Conservation (phyloP, 1,284 basidiomycete species). For the Irpex sp. region DNA sequence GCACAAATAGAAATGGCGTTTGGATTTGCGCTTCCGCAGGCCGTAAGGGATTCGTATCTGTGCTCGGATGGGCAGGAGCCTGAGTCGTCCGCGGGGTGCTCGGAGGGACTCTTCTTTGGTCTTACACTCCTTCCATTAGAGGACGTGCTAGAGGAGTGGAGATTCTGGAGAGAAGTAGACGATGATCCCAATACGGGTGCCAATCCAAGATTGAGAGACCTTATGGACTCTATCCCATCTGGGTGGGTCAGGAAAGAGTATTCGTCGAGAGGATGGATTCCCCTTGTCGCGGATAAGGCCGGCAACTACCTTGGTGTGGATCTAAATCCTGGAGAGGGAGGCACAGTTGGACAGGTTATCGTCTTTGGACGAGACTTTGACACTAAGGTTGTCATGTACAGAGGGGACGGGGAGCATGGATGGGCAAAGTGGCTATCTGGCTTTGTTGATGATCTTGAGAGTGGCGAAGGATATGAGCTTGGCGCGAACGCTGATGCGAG, state of each 20-base stretch:
- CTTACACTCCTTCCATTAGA: slow-evolving; percentile 83
- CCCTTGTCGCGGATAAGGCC: slow-evolving; percentile 87
- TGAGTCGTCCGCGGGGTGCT: slow-evolving; percentile 78
- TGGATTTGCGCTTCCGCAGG: slow-evolving; percentile 73
- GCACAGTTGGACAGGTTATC: slow-evolving; percentile 89
- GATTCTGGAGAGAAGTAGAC: slow-evolving; percentile 91
- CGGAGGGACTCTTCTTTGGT: slow-evolving; percentile 89
- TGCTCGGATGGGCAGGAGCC: slow-evolving; percentile 85
- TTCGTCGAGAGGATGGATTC: slow-evolving; percentile 94
- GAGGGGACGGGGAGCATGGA: slow-evolving; percentile 85
- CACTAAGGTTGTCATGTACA: slow-evolving; percentile 93
- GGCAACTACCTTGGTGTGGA: slow-evolving; percentile 98
- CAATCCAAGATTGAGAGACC: slow-evolving; percentile 64
- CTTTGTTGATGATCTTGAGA: slow-evolving; percentile 92
- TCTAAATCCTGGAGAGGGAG: slow-evolving; percentile 79
- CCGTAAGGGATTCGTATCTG: slow-evolving; percentile 82
- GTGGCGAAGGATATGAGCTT: slow-evolving; percentile 82
- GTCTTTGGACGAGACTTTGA: slow-evolving; percentile 98
- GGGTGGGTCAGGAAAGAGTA: slow-evolving; percentile 91
- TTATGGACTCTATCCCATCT: slow-evolving; percentile 89
- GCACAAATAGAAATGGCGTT: slow-evolving; percentile 78
- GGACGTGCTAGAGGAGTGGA: slow-evolving; percentile 89
- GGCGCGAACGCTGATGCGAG: slow-evolving; percentile 48
- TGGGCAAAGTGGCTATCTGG: slow-evolving; percentile 95
- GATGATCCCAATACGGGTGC: slow-evolving; percentile 77